A percentile compares a stretch with the other conserved stretches of the same genome.
Evolutionary conservation across 148 eudicot genomes (phyloP).

Genomic region (Mesembryanthemum crystallinum): DNA sequence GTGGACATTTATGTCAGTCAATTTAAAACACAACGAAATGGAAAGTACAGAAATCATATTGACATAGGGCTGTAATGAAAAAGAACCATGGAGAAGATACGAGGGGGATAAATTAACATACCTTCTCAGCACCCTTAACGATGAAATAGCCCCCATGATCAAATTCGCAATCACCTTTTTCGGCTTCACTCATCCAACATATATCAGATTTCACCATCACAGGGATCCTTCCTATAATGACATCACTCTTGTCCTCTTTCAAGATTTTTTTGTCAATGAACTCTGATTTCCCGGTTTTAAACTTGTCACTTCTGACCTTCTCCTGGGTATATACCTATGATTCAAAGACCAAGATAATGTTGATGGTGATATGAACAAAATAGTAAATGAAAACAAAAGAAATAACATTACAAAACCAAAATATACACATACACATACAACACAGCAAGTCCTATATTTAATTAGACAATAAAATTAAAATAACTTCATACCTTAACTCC

Average conservation of each 20-base stretch:
- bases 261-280: conserved; percentile 41
- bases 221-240: conserved; percentile 72
- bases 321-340: conserved; percentile 64
- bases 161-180: conserved; percentile 77
- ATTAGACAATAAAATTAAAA: too few species aligned
- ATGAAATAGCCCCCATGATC: conserved; percentile 96
- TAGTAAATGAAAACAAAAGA: neutral
- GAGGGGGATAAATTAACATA: conserved; percentile 17
- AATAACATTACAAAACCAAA: too few species aligned
- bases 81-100: conserved; percentile 2
- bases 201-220: conserved; percentile 92
- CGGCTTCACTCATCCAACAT: conserved; percentile 79
- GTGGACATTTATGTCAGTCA: neutral
- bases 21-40: neutral
- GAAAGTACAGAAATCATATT: neutral
- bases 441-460: too few species aligned
- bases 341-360: conserved; percentile 14
- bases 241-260: conserved; percentile 42
- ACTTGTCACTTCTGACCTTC: conserved; percentile 67
- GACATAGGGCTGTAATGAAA: neutral
- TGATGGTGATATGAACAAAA: conserved; percentile 6
- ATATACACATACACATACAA: too few species aligned
- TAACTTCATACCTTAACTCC: too few species aligned
- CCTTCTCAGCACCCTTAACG: conserved; percentile 98
- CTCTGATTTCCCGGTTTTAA: conserved; percentile 67